Percentiles rank a stretch among this genome's conserved stretches.
Conservation (phyloP, 257 asterid species). For the Solanum gracilifrons region DNA sequence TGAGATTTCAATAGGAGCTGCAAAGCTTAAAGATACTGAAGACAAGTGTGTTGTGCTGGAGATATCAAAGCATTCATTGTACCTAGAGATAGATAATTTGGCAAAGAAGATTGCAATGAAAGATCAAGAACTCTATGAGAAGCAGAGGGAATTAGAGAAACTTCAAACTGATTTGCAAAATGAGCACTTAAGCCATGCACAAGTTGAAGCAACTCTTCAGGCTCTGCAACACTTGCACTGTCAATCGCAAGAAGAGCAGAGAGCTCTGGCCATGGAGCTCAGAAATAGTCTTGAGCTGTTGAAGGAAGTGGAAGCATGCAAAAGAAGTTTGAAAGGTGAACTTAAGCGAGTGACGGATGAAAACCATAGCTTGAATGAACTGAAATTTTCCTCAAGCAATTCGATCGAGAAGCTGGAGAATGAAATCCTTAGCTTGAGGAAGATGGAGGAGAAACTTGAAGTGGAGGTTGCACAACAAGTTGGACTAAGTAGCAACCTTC, state of each 20-base stretch:
- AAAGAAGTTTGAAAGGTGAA: slow-evolving; percentile 51
- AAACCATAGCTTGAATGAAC: slow-evolving; percentile 34
- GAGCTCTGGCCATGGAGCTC: slow-evolving; percentile 49
- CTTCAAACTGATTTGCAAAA: slow-evolving; percentile 47
- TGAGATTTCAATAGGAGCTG: slow-evolving; percentile 31
- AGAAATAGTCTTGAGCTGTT: slow-evolving; percentile 43
- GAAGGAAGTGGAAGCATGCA: slow-evolving; percentile 47
- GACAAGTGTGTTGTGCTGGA: slow-evolving; percentile 45
- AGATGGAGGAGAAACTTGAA: slow-evolving; percentile 61
- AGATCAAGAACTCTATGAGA: slow-evolving; percentile 60
- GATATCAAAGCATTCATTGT: slow-evolving; percentile 48
- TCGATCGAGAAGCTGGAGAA: slow-evolving; percentile 52
- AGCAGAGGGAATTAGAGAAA: slow-evolving; percentile 61
- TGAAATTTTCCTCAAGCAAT: slow-evolving; percentile 30
- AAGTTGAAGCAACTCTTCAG: slow-evolving; percentile 54
- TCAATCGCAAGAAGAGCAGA: slow-evolving; percentile 59
- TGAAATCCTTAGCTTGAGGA: slow-evolving; percentile 48
- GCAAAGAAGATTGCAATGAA: slow-evolving; percentile 46
- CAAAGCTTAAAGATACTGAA: slow-evolving; percentile 39
- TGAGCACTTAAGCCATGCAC: slow-evolving; percentile 34
- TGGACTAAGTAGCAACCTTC: slow-evolving; percentile 37
- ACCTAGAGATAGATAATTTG: slow-evolving; percentile 56
- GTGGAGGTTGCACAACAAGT: slow-evolving; percentile 49
- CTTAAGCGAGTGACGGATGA: slow-evolving; percentile 40
- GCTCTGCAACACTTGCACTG: slow-evolving; percentile 41